A percentile compares a stretch with the other conserved stretches of the same genome.
Conservation (phyloP, 768 basidiomycete genomes). For the Lactifluus subvellereus region DNA sequence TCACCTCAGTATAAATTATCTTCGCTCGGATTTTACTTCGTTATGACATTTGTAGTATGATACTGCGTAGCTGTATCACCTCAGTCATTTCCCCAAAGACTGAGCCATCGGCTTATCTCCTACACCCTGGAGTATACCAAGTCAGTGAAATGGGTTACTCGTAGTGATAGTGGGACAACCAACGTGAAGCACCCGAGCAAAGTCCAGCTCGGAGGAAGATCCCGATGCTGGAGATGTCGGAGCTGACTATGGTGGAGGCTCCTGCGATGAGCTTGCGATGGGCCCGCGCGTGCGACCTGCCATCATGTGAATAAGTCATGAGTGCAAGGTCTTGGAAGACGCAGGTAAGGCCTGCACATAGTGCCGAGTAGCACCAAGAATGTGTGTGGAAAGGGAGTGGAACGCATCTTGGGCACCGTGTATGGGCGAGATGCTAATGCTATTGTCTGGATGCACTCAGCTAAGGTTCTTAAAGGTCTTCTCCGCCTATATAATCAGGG, state of each 20-base stretch:
- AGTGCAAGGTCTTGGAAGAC: not conserved
- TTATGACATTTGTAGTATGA: no score
- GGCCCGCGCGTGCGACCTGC: conserved; percentile 2
- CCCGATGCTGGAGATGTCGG: conserved; percentile 10
- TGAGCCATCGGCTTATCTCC: no score
- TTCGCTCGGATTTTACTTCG: no score
- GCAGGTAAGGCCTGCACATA: not conserved
- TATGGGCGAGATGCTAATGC: conserved; percentile 6
- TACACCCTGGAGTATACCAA: conserved; percentile 32
- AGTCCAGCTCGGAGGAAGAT: conserved; percentile 51
- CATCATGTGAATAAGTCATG: not conserved
- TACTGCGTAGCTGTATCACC: no score
- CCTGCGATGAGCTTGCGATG: not conserved
- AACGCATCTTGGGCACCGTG: conserved; percentile 14
- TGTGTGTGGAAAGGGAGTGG: conserved; percentile 1
- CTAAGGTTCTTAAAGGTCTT: conserved; percentile 15
- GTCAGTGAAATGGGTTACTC: conserved; percentile 28
- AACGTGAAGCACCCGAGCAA: conserved; percentile 60
- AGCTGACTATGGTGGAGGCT: not conserved
- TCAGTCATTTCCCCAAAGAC: no score
- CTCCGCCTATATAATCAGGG: not conserved
- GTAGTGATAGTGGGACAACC: conserved; percentile 19
- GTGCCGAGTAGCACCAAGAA: not conserved
- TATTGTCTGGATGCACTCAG: not conserved
- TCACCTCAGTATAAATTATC: no score